phyloP scores from a whole-genome alignment of 495 filamentous ascomycete species.

The Hyaloscypha finlandica region DNA sequence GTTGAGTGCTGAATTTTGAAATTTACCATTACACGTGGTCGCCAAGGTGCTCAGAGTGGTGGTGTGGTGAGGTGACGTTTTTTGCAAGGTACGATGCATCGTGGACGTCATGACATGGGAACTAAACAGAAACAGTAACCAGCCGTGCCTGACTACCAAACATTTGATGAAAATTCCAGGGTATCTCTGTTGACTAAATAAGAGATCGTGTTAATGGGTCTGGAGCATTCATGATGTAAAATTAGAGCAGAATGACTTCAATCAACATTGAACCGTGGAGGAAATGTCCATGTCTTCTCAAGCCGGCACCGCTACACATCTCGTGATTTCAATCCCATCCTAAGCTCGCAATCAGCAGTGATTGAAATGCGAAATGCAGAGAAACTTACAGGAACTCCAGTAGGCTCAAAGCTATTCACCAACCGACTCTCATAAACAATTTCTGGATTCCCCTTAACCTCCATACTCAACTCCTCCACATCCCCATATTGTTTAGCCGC shows the following conservation, averaged over 20 bases:
- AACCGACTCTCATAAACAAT: constrained; percentile 68
- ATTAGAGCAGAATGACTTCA: no score
- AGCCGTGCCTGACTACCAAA: neutral
- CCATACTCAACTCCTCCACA: constrained; percentile 28
- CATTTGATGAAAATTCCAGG: neutral
- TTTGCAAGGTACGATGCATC: neutral
- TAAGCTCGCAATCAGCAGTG: constrained; percentile 30
- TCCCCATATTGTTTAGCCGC: constrained; percentile 27
- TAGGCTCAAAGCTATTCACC: constrained; percentile 67
- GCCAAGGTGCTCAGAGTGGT: neutral
- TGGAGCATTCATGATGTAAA: neutral
- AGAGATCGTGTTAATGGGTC: neutral
- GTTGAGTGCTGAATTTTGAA: neutral
- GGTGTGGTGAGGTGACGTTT: neutral
- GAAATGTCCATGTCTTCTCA: neutral
- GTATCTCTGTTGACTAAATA: neutral
- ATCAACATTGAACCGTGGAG: neutral
- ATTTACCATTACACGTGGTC: neutral
- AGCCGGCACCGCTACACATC: constrained; percentile 50
- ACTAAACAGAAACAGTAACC: neutral
- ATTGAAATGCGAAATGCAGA: constrained; percentile 10
- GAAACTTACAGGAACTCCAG: constrained; percentile 44
- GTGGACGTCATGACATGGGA: neutral
- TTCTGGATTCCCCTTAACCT: constrained; percentile 64
- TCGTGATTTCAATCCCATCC: constrained; percentile 75